Conservation (phyloP, 1,284 basidiomycete species). For the Marasmius sp. region DNA sequence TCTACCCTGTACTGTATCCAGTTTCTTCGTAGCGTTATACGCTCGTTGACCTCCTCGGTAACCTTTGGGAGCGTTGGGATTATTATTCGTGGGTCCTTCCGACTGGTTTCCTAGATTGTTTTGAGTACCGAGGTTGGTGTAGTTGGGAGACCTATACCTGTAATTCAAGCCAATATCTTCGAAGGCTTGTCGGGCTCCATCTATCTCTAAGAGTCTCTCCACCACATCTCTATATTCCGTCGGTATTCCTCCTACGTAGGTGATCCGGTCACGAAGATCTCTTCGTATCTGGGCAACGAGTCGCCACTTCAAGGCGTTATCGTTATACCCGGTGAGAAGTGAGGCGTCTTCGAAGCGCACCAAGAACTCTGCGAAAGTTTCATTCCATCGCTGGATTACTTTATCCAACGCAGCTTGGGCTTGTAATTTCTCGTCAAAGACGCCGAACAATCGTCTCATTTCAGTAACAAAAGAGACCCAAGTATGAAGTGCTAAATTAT, state of each 20-base stretch:
- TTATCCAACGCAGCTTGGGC: not conserved
- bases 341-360: not conserved
- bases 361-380: not conserved
- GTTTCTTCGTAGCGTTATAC: not conserved
- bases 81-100: not conserved
- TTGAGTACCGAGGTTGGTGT: not conserved
- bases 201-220: not conserved
- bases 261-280: not conserved
- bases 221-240: not conserved
- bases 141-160: not conserved
- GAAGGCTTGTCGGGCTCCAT: too few species aligned
- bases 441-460: not conserved
- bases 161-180: not conserved
- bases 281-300: not conserved
- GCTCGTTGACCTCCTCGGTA: not conserved
- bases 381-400: not conserved
- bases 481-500: too few species aligned
- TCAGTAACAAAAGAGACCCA: too few species aligned
- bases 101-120: not conserved
- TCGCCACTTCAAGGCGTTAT: not conserved
- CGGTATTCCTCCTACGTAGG: not conserved
- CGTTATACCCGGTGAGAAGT: not conserved
- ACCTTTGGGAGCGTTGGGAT: not conserved
- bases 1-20: not conserved
- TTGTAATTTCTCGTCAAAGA: not conserved